phyloP scores from a whole-genome alignment of 495 filamentous ascomycete species.

The Trypethelium eluteriae region DNA sequence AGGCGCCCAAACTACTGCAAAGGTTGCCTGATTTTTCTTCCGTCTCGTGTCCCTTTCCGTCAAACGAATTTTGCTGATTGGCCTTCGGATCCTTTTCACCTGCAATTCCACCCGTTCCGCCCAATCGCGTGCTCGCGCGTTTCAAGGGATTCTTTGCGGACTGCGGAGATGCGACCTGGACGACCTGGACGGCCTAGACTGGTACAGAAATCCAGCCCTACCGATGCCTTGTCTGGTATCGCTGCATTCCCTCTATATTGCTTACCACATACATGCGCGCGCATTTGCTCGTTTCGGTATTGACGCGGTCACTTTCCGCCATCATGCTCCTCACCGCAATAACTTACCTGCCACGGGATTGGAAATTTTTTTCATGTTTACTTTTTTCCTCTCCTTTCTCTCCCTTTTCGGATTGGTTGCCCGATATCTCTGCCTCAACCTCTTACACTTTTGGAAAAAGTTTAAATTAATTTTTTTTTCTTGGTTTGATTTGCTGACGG shows the following conservation, averaged over 20 bases:
- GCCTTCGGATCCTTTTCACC: not conserved
- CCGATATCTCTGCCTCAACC: not conserved
- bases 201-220: conserved; percentile 5
- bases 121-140: not conserved
- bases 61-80: not conserved
- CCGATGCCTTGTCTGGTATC: not conserved
- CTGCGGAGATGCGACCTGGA: conserved; percentile 6
- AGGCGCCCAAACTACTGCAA: conserved; percentile 9
- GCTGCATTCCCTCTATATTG: conserved; percentile 1
- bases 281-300: conserved; percentile 48
- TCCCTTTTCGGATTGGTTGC: conserved; percentile 12
- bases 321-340: conserved; percentile 9
- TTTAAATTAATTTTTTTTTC: too few relatives aligned
- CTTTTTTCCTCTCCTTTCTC: conserved; percentile 29
- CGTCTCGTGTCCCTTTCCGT: not conserved
- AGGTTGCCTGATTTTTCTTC: conserved; percentile 5
- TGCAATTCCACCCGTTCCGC: not conserved
- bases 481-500: too few relatives aligned
- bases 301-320: not conserved
- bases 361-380: not conserved
- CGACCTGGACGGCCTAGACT: not conserved
- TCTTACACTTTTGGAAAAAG: not conserved
- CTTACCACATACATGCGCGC: conserved; percentile 7
- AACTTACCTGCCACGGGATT: not conserved
- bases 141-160: not conserved